Base-by-base conservation (phyloP, 495 filamentous ascomycete species). In the Penicillium bovifimosum region DNA sequence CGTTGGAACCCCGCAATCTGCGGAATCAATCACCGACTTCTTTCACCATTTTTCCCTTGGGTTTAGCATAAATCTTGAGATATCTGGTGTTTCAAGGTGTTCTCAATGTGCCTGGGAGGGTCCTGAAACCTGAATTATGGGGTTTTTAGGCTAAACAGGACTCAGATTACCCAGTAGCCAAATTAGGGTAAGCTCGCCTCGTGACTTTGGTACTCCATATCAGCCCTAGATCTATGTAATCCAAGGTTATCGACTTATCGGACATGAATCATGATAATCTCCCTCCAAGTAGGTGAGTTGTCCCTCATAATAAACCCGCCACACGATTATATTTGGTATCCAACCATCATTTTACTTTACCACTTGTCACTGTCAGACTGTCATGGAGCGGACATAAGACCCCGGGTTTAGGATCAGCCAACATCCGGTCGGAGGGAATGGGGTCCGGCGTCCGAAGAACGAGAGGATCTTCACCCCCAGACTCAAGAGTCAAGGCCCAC, bases 1-100 rank as follows among this genome's bases (percentile, higher is more conserved):
- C 59, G 62, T 64, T 46, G 26, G 17, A 50, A 64, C 62, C 62
- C 62, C 62, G 54, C 62, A 62, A 55, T 53, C 24, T 50, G 16
- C 47, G 14, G 32, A 48, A 53, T 54, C 41, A 58, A 57, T 51
- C 43, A 24, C 41, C 59, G 50, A 56, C 52, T 17, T n/a, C 31
- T 18, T 14, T 14, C 31, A 17, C 29, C n/a, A 16, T 28, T 43
- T 44, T 44, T 44, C 20, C 20, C 20, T 24, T 24, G 2, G 1
- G 24, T 50, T 50, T 50, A 50, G 47, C 47, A 50, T 50, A 50
- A 50, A 50, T 50, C 20, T 33, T 41, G n/a, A 44, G 9, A 20
- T 39, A 11, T 17, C 6, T 10, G 36, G 17, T 16, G 2, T 20
- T 20, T 1, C 9, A 17, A 39, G 36, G 36, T 20, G 9, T 39